A percentile compares a stretch with the other conserved stretches of the same genome.
Evolutionary conservation across 2,329 filamentous ascomycete species (phyloP).

Genomic region (Trichoderma koningii): DNA sequence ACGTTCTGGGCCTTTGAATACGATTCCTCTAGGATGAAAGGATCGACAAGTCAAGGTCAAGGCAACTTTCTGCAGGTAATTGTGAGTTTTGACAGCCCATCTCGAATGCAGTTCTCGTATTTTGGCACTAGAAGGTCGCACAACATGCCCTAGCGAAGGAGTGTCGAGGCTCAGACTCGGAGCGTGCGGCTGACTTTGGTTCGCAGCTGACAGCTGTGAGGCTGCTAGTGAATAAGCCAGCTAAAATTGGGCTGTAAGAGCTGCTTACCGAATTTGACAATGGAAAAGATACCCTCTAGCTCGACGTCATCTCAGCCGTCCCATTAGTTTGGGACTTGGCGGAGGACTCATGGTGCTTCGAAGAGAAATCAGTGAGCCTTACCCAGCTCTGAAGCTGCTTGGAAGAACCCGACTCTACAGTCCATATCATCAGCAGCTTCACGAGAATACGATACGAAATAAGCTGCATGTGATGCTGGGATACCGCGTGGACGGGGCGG

Average conservation of each 20-base stretch:
- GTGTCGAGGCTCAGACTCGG: too few relatives aligned
- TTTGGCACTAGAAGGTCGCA: too few relatives aligned
- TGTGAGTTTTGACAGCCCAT: too few relatives aligned
- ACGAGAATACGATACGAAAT: not conserved
- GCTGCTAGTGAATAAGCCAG: too few relatives aligned
- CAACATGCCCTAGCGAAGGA: too few relatives aligned
- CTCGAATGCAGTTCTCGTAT: too few relatives aligned
- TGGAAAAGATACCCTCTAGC: not conserved
- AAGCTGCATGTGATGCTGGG: not conserved
- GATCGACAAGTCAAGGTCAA: too few relatives aligned
- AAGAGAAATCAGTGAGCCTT: not conserved
- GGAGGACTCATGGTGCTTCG: not conserved
- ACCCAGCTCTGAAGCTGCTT: not conserved
- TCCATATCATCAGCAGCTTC: not conserved
- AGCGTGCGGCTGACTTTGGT: too few relatives aligned
- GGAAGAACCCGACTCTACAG: not conserved
- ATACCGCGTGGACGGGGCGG: not conserved
- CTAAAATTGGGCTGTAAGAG: not conserved
- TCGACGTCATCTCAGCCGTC: conserved; percentile 1
- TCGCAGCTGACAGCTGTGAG: too few relatives aligned
- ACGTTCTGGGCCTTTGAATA: too few relatives aligned
- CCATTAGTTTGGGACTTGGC: not conserved
- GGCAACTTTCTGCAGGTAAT: too few relatives aligned
- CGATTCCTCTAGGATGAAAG: too few relatives aligned
- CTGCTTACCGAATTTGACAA: not conserved